Evolutionary conservation across 169 alveolate genomes (phyloP).

Genomic region (Perkinsus olseni): DNA sequence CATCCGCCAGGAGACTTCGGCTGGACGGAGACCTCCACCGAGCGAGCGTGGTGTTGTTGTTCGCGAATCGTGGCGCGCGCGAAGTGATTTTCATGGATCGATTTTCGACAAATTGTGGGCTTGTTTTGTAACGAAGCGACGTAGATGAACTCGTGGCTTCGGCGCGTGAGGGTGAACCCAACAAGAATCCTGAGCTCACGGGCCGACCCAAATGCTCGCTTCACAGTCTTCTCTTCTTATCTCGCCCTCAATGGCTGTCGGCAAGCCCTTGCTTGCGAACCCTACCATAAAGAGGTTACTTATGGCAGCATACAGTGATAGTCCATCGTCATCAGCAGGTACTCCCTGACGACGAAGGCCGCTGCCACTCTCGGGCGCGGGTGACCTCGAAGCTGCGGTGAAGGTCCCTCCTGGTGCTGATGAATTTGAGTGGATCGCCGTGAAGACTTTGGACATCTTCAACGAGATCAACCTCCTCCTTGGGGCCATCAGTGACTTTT

Average conservation of each 20-base stretch:
- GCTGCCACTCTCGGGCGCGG: conserved; percentile 60
- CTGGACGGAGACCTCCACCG: no score
- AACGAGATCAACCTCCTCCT: conserved; percentile 69
- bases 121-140: no score
- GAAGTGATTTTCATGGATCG: no score
- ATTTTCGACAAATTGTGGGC: no score
- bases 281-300: neutral
- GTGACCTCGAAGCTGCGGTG: conserved; percentile 70
- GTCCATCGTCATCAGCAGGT: neutral
- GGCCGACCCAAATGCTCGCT: no score
- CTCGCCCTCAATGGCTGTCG: neutral
- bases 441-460: conserved; percentile 72
- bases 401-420: conserved; percentile 77
- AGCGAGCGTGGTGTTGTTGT: no score
- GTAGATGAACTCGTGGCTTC: no score
- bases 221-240: no score
- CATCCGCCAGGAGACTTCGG: no score
- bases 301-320: neutral
- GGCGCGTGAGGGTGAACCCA: no score
- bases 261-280: neutral
- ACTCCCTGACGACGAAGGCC: conserved; percentile 4
- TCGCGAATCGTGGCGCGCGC: no score
- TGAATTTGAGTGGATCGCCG: conserved; percentile 78
- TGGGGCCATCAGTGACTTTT: conserved; percentile 69
- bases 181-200: no score